These are phyloP conservation scores for Triticum aestivum DNA, from an alignment of 176 grass and related monocot genomes.

Conservation along the genomic window DNA sequence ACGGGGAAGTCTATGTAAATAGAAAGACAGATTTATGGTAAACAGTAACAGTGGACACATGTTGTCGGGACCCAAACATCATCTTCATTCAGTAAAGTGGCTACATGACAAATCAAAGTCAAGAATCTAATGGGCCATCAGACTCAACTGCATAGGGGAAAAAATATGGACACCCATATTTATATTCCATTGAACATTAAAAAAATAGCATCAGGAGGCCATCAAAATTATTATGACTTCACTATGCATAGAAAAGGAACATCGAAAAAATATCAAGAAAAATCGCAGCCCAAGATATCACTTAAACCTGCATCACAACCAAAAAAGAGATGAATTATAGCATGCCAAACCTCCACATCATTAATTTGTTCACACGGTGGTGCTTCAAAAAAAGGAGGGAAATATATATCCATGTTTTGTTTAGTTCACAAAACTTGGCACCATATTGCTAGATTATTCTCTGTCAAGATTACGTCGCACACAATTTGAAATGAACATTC, in stretches of 20 bases:
- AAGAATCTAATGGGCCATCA: too few relatives aligned
- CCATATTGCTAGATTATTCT: too few relatives aligned
- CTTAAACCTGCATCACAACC: constrained; percentile 66
- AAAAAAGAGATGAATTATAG: constrained; percentile 64
- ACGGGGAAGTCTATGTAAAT: too few relatives aligned
- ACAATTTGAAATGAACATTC: too few relatives aligned
- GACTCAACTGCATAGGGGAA: too few relatives aligned
- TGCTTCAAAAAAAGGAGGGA: constrained; percentile 33
- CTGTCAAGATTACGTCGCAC: too few relatives aligned
- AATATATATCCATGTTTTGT: constrained; percentile 2
- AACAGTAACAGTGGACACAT: too few relatives aligned
- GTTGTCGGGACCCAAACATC: too few relatives aligned
- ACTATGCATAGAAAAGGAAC: constrained; percentile 34
- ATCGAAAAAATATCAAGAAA: constrained; percentile 78
- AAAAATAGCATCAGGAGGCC: neutral
- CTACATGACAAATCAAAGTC: too few relatives aligned
- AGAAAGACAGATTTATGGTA: too few relatives aligned
- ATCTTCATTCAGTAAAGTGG: too few relatives aligned
- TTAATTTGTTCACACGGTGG: constrained; percentile 63
- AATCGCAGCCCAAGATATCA: constrained; percentile 78
- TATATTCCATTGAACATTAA: neutral
- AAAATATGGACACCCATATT: neutral
- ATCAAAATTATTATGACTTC: constrained; percentile 5
- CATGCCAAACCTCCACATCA: constrained; percentile 78
- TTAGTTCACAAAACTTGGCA: too few relatives aligned